Evolutionary conservation across 345 rosid species (phyloP).

Genomic region (Bruguiera parviflora): DNA sequence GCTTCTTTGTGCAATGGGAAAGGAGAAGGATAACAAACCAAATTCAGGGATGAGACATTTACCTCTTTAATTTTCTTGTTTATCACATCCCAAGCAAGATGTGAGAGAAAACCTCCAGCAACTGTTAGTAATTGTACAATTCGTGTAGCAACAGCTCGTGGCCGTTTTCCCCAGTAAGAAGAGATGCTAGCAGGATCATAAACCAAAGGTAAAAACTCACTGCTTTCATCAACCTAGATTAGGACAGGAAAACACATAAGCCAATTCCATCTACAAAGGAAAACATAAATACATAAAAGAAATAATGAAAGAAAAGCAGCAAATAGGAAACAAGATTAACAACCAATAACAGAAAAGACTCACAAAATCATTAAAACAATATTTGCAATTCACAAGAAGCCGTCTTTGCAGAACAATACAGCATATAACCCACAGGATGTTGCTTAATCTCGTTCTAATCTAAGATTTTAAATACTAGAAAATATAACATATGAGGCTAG

Average conservation of each 20-base stretch:
- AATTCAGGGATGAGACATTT: conserved; percentile 7
- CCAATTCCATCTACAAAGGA: background rate
- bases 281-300: background rate
- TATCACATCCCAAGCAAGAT: conserved; percentile 59
- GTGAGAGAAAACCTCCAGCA: conserved; percentile 94
- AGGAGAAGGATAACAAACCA: background rate
- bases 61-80: conserved; percentile 92
- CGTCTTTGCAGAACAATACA: background rate
- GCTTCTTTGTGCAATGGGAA: background rate
- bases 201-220: conserved; percentile 83
- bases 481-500: background rate
- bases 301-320: background rate
- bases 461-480: background rate
- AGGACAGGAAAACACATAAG: conserved; percentile 13
- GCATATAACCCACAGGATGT: background rate
- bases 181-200: conserved; percentile 88
- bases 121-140: conserved; percentile 76
- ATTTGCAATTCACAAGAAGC: background rate
- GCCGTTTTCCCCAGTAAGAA: conserved; percentile 94
- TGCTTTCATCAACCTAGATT: conserved; percentile 74
- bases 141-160: conserved; percentile 87
- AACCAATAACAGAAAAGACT: conserved; percentile 10
- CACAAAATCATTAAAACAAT: background rate
- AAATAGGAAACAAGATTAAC: background rate
- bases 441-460: background rate